These are phyloP conservation scores for Priceomyces carsonii DNA, from an alignment of 805 yeast species.

Conservation along the genomic window DNA sequence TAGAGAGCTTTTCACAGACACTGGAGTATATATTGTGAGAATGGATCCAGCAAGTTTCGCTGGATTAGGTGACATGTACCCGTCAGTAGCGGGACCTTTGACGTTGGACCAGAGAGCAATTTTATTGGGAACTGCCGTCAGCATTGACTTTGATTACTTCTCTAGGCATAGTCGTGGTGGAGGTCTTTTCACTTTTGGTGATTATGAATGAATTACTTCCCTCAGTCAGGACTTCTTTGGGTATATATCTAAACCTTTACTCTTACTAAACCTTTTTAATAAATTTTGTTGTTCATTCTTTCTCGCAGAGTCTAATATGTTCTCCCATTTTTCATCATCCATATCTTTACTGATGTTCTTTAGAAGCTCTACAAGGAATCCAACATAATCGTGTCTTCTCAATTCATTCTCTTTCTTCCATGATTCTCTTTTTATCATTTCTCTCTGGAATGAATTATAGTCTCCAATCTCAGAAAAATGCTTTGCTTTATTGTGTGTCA, in stretches of 20 bases:
- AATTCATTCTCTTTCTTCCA: constrained; percentile 58
- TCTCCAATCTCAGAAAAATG: constrained; percentile 41
- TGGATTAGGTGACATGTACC: constrained; percentile 55
- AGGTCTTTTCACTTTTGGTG: constrained; percentile 42
- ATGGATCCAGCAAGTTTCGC: constrained; percentile 74
- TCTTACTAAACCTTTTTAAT: constrained; percentile 5
- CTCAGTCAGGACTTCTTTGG: background rate
- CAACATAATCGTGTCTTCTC: constrained; percentile 55
- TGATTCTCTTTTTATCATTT: constrained; percentile 46
- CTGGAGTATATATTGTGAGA: constrained; percentile 86
- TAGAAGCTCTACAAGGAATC: constrained; percentile 48
- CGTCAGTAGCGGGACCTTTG: constrained; percentile 53
- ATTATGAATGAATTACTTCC: constrained; percentile 11
- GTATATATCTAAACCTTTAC: constrained; percentile 1
- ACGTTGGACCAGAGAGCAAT: constrained; percentile 84
- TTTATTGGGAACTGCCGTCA: constrained; percentile 81
- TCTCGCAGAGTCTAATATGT: constrained; percentile 25
- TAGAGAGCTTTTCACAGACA: constrained; percentile 89
- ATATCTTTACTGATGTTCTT: constrained; percentile 37
- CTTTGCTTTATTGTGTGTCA: constrained; percentile 51
- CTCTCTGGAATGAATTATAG: constrained; percentile 33
- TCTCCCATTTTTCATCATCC: constrained; percentile 42
- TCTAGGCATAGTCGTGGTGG: constrained; percentile 78
- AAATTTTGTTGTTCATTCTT: constrained; percentile 10
- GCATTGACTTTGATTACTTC: constrained; percentile 94